A percentile compares a stretch with the other conserved stretches of the same genome.
Evolutionary conservation across 2,329 filamentous ascomycete species (phyloP).

Genomic region (Fulvia fulva): DNA sequence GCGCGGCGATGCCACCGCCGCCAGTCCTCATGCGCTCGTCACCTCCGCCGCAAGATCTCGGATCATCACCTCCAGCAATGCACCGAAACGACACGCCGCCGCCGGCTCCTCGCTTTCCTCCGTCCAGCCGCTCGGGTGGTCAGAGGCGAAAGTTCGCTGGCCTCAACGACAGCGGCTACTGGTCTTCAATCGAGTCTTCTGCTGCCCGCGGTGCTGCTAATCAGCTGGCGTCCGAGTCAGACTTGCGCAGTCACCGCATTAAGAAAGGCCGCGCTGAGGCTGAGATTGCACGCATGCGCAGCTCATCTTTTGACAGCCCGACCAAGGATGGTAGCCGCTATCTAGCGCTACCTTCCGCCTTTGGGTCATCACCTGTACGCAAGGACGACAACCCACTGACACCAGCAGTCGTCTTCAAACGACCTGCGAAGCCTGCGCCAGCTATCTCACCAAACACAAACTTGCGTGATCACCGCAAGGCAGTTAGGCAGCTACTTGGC

Average conservation of each 20-base stretch:
- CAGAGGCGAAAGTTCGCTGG: slow-evolving; percentile 74
- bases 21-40: slow-evolving; percentile 57
- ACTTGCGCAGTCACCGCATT: slow-evolving; percentile 62
- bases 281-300: slow-evolving; percentile 88
- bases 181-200: slow-evolving; percentile 92
- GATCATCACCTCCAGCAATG: slow-evolving; percentile 92
- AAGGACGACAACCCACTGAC: slow-evolving; percentile 61
- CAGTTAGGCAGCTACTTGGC: slow-evolving; percentile 74
- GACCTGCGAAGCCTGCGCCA: slow-evolving; percentile 59
- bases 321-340: slow-evolving; percentile 57
- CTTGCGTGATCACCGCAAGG: slow-evolving; percentile 79
- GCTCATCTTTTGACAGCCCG: slow-evolving; percentile 90
- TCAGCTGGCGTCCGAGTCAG: slow-evolving; percentile 69
- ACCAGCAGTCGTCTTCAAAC: slow-evolving; percentile 77
- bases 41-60: slow-evolving; percentile 67
- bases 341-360: slow-evolving; percentile 40
- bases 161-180: slow-evolving; percentile 93
- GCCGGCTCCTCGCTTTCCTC: slow-evolving; percentile 57
- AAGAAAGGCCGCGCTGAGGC: slow-evolving; percentile 91
- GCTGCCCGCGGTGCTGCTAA: slow-evolving; percentile 62
- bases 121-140: slow-evolving; percentile 60
- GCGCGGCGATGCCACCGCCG: slow-evolving; percentile 40
- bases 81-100: slow-evolving; percentile 71
- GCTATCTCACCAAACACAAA: slow-evolving; percentile 93
- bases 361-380: slow-evolving; percentile 38